A percentile compares a stretch with the other conserved stretches of the same genome.
These are phyloP conservation scores for Dorcoceras hygrometricum DNA, from an alignment of 257 asterid genomes.

Conservation along the genomic window DNA sequence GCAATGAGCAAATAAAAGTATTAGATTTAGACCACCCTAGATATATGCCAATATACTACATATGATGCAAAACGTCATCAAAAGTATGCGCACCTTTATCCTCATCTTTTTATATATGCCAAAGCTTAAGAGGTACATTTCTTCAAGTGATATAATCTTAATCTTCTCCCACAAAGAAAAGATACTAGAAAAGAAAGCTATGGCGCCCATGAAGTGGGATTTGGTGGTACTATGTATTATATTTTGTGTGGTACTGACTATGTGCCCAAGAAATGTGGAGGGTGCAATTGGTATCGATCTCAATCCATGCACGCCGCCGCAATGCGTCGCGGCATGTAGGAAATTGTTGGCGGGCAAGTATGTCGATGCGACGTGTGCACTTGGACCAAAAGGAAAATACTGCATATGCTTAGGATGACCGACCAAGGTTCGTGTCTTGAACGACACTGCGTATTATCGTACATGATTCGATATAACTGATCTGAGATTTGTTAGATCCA, in stretches of 20 bases:
- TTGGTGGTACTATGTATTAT: constrained; percentile 10
- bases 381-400: constrained; percentile 49
- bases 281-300: constrained; percentile 47
- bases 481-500: too few species aligned
- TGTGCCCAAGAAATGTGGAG: constrained; percentile 40
- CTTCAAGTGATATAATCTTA: not conserved
- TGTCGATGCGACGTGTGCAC: constrained; percentile 47
- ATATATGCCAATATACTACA: not conserved
- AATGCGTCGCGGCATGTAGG: constrained; percentile 48
- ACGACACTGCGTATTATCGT: not conserved
- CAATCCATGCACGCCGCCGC: constrained; percentile 50
- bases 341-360: constrained; percentile 36
- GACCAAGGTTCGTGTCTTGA: not conserved
- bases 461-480: not conserved
- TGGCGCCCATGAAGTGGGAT: constrained; percentile 19
- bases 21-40: not conserved
- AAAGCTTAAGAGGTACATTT: not conserved
- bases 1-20: too few species aligned
- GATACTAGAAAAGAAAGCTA: not conserved
- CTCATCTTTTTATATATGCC: constrained; percentile 5
- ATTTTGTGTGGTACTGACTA: constrained; percentile 19
- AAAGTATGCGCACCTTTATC: not conserved
- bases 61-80: not conserved
- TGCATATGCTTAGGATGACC: constrained; percentile 46
- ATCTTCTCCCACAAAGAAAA: not conserved